A percentile compares a stretch with the other conserved stretches of the same genome.
These are phyloP conservation scores for Quercus phellos DNA, from an alignment of 331 rosid species.

Conservation along the genomic window DNA sequence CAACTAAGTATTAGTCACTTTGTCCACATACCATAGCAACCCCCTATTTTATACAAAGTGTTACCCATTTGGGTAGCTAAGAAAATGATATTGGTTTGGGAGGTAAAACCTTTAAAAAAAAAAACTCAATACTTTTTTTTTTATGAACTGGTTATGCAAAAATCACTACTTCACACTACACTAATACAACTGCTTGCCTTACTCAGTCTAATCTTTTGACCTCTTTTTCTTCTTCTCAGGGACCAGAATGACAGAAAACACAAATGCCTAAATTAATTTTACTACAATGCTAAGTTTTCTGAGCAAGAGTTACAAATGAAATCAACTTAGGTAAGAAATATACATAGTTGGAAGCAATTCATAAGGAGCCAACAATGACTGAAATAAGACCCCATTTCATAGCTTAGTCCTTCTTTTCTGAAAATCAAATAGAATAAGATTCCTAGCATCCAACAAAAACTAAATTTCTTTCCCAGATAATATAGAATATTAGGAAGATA, in stretches of 20 bases:
- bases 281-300: neutral
- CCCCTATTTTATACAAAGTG: too few species aligned
- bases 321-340: neutral
- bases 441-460: neutral
- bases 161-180: neutral
- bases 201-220: neutral
- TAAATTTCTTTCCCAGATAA: neutral
- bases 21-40: too few species aligned
- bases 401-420: conserved; percentile 16
- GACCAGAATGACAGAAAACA: neutral
- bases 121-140: neutral
- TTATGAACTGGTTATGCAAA: conserved; percentile 1
- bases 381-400: neutral
- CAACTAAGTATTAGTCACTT: neutral
- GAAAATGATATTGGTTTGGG: neutral
- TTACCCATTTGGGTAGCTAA: neutral
- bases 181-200: neutral
- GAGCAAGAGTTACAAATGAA: neutral
- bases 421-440: conserved; percentile 14
- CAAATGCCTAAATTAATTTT: neutral
- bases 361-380: neutral
- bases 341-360: neutral
- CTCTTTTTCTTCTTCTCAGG: neutral
- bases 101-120: neutral
- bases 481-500: neutral